Conservation (phyloP, 768 basidiomycete genomes). For the Mycena alexandri region DNA sequence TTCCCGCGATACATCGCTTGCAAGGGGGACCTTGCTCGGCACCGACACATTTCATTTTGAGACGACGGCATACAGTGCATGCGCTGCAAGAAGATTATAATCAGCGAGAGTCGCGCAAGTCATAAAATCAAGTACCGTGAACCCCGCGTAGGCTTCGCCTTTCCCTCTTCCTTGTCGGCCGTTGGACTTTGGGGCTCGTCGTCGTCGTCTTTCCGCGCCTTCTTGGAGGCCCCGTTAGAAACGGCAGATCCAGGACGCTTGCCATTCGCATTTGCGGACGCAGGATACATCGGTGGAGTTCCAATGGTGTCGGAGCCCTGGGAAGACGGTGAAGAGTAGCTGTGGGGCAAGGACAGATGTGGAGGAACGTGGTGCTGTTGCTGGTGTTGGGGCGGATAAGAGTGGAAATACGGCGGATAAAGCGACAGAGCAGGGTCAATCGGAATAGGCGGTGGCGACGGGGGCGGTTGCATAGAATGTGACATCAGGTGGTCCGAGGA, state of each 20-base stretch:
- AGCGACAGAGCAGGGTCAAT: constrained; percentile 81
- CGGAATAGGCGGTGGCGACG: constrained; percentile 72
- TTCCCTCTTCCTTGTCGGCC: constrained; percentile 73
- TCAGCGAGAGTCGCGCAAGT: constrained; percentile 31
- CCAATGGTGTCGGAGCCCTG: constrained; percentile 83
- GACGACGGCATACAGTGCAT: constrained; percentile 90
- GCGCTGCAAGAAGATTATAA: constrained; percentile 63
- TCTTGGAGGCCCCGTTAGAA: constrained; percentile 61
- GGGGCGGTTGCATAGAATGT: constrained; percentile 66
- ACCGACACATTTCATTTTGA: constrained; percentile 95
- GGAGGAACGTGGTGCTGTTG: constrained; percentile 59
- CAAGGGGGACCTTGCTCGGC: constrained; percentile 93
- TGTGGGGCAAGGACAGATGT: constrained; percentile 68
- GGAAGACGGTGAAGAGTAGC: constrained; percentile 83
- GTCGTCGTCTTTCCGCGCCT: constrained; percentile 71
- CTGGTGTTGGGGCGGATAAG: constrained; percentile 57
- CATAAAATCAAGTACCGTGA: constrained; percentile 67
- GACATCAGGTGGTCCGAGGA: constrained; percentile 56
- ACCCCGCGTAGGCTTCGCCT: constrained; percentile 89
- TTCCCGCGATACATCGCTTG: constrained; percentile 83
- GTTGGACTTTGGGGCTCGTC: constrained; percentile 62
- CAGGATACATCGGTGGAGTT: constrained; percentile 76
- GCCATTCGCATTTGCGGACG: constrained; percentile 66
- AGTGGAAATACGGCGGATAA: constrained; percentile 75
- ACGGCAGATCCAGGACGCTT: constrained; percentile 74